A percentile compares a stretch with the other conserved stretches of the same genome.
Evolutionary conservation across 2,329 filamentous ascomycete genomes (phyloP).

Genomic region (Aureobasidium sp.): DNA sequence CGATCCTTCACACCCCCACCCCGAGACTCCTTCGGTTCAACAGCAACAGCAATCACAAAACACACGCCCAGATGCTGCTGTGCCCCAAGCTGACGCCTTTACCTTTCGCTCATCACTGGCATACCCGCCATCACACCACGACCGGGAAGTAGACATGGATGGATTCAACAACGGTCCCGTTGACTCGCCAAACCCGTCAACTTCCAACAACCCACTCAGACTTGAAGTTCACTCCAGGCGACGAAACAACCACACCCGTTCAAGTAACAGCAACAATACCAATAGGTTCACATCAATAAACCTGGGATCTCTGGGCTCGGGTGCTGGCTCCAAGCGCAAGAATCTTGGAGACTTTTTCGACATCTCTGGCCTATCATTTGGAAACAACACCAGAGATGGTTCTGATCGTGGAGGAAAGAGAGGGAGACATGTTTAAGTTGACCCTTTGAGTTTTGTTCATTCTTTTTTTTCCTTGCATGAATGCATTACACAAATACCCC

Average conservation of each 20-base stretch:
- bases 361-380: constrained; percentile 51
- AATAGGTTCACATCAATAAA: constrained; percentile 29
- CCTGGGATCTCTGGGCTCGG: constrained; percentile 47
- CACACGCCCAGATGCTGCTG: constrained; percentile 20
- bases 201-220: constrained; percentile 21
- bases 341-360: constrained; percentile 71
- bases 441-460: not conserved
- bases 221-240: constrained; percentile 19
- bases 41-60: constrained; percentile 16
- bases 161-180: constrained; percentile 21
- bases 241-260: constrained; percentile 21
- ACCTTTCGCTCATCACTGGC: constrained; percentile 61
- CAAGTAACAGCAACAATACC: constrained; percentile 30
- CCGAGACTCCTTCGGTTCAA: constrained; percentile 6
- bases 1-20: constrained; percentile 21
- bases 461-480: not conserved
- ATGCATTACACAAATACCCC: constrained; percentile 5
- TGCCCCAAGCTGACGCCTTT: constrained; percentile 56
- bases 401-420: constrained; percentile 28
- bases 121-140: constrained; percentile 43
- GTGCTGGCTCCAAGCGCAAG: constrained; percentile 64
- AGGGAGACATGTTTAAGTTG: constrained; percentile 27
- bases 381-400: constrained; percentile 50
- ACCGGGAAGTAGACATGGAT: constrained; percentile 45
- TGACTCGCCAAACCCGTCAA: constrained; percentile 38